Base-by-base conservation (phyloP, 768 basidiomycete species). In the Hygrophoropsis aurantiaca region DNA sequence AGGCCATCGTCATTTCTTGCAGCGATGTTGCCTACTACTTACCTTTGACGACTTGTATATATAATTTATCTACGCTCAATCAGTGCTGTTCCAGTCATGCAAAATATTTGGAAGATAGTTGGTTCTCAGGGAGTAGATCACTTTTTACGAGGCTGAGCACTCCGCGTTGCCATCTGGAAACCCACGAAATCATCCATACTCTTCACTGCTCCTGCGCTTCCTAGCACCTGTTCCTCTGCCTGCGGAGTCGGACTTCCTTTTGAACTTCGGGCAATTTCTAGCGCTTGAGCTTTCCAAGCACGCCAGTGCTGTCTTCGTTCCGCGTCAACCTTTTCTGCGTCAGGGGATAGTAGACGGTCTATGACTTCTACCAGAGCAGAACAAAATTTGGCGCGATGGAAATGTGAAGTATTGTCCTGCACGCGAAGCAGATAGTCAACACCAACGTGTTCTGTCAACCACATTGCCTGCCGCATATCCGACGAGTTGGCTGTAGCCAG, bases 401-500 rank as follows among this genome's bases (percentile, higher is more conserved):
- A 79, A 2, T 50, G 42, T 34, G 56, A 50, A 35, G 61, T 45
- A 37, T 36, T 21, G 42, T 53, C 23, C 27, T 13, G 6, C 30
- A 52, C 47, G 36, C 36, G 50, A 16, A 79, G 59, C 21, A 81
- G 56, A 15, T 40, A 48, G 21, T 68, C 68, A 8, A 70, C 61
- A 32, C 77, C 74, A 37, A 82, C 62, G 55, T 75, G 63, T 50
- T 74, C 64, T 7, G 80, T 59, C 5, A 91, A 78, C 30, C 87
- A 78, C 45, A 88, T 55, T 48, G 74, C 77, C 55, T 87, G 84
- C 19, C 79, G 76, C 56, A 80, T 68, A 56, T 81, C 69, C 25
- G 75, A 74, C 11, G 64, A 60, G 50, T 79, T 76, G 19, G 70
- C 68, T 18, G 75, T 77, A 11, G 70, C 71, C 35, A 80, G 56